These are phyloP conservation scores for Debaryomyces fabryi DNA, from an alignment of 1,139 yeast genomes.

Conservation along the genomic window DNA sequence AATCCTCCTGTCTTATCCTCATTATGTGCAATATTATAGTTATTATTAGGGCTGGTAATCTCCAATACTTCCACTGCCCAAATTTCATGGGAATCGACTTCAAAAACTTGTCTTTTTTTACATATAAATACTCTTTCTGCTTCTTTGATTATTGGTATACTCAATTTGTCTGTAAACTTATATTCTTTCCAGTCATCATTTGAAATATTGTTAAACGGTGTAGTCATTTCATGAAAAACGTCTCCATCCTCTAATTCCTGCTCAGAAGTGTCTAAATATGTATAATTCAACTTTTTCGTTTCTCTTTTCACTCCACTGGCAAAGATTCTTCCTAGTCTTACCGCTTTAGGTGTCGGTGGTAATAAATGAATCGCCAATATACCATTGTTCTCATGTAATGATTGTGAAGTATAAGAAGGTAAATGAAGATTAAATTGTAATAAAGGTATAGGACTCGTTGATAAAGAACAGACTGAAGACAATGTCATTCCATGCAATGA, in stretches of 20 bases:
- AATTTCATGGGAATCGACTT: slow-evolving; percentile 79
- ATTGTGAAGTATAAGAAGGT: slow-evolving; percentile 75
- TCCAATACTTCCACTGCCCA: slow-evolving; percentile 78
- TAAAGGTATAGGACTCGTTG: slow-evolving; percentile 72
- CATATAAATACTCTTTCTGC: slow-evolving; percentile 72
- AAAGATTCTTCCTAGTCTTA: slow-evolving; percentile 57
- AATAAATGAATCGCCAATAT: slow-evolving; percentile 74
- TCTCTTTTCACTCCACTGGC: slow-evolving; percentile 56
- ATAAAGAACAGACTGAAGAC: slow-evolving; percentile 78
- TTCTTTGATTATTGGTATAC: slow-evolving; percentile 60
- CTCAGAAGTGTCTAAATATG: slow-evolving; percentile 12
- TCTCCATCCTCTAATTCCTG: slow-evolving; percentile 38
- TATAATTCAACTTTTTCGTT: slow-evolving; percentile 16
- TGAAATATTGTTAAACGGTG: slow-evolving; percentile 48
- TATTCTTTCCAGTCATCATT: slow-evolving; percentile 30
- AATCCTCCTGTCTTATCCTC: slow-evolving; percentile 54
- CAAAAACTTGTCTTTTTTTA: slow-evolving; percentile 52
- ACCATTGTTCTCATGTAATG: slow-evolving; percentile 54
- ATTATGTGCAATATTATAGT: slow-evolving; percentile 18
- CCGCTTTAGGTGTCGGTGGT: slow-evolving; percentile 57
- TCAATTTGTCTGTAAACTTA: slow-evolving; percentile 21
- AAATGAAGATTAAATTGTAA: slow-evolving; percentile 80
- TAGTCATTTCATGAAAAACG: slow-evolving; percentile 48
- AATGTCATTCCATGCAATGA: slow-evolving; percentile 74
- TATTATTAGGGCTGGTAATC: slow-evolving; percentile 37